Percentiles rank a stretch among this genome's conserved stretches.
Evolutionary conservation across 2,329 filamentous ascomycete species (phyloP).

Genomic region (Fusarium tuaranense): DNA sequence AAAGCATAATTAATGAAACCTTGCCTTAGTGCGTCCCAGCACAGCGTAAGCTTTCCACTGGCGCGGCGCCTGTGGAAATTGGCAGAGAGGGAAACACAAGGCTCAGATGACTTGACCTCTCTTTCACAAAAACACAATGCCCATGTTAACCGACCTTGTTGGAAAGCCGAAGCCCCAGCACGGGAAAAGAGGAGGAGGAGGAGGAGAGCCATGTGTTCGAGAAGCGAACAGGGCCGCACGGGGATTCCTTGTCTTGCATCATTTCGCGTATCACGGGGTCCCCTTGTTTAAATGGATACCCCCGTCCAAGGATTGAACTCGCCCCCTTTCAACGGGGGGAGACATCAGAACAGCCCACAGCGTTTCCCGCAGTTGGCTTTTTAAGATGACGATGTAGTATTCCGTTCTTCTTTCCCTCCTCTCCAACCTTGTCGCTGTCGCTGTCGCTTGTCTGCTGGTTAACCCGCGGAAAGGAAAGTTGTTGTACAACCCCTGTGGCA

Average conservation of each 20-base stretch:
- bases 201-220: conserved; percentile 22
- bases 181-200: background rate
- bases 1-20: conserved; percentile 13
- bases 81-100: conserved; percentile 1
- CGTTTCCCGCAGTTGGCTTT: conserved; percentile 12
- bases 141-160: too few relatives aligned
- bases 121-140: background rate
- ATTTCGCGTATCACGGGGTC: conserved; percentile 35
- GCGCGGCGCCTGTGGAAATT: conserved; percentile 35
- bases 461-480: background rate
- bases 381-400: conserved; percentile 30
- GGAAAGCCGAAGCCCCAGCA: too few relatives aligned
- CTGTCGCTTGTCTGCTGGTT: background rate
- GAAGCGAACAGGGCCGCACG: conserved; percentile 17
- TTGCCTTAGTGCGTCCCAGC: conserved; percentile 10
- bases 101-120: background rate
- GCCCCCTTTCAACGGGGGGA: conserved; percentile 25
- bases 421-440: background rate
- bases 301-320: background rate
- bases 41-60: conserved; percentile 26
- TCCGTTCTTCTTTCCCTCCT: background rate
- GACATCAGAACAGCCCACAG: background rate
- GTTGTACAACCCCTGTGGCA: background rate
- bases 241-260: conserved; percentile 22
- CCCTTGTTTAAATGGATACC: background rate